Base-by-base conservation (phyloP, 495 filamentous ascomycete species). In the Elasticomyces elasticus region DNA sequence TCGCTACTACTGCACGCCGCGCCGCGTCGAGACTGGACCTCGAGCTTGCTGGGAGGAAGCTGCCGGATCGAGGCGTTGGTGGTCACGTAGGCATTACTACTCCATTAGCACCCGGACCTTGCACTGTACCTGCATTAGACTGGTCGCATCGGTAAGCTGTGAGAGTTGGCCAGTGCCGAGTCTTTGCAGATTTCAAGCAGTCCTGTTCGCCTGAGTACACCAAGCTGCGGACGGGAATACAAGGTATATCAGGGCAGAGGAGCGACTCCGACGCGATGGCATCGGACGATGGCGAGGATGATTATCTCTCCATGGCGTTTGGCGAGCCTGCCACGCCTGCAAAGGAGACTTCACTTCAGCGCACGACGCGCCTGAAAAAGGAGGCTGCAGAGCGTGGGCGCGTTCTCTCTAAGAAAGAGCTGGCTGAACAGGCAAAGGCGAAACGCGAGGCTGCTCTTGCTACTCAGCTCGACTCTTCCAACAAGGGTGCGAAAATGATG, bases 401-500 rank as follows among this genome's bases (percentile, higher is more conserved):
- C 33, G 68, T 76, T 13, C 86, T 83, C 63, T 92, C 90, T 50
- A 96, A 95, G 72, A 81, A 81, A 45, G 87, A 97, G 73, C 79
- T 80, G 37, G 41, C 45, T 19, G 82, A 79, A 15, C 79, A 78
- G 17, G 79, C 86, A 56, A 77, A 73, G 23, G 74, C 74, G 33
- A 79, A 76, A 23, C 85, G 88, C 40, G 89, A 97, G 66, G 78
- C 74, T 38, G 88, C 83, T 4, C 77, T 95, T 15, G 72, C 79
- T 1, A 82, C 71, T 13, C 84, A 82, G n/a, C 74, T 95, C 24
- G 68, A 69, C 15, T 43, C 64, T 24, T 72, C 74, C 48, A 84
- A 77, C 69, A 98, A 96, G 67, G 92, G 92, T 1, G 81, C 89
- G 51, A 75, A 86, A 53, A 95, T 98, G 89, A 92, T 98, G 90